Evolutionary conservation across 306 rosid species (phyloP), one percentile per base, ranked within the genome.

Genomic region (Vicia faba): DNA sequence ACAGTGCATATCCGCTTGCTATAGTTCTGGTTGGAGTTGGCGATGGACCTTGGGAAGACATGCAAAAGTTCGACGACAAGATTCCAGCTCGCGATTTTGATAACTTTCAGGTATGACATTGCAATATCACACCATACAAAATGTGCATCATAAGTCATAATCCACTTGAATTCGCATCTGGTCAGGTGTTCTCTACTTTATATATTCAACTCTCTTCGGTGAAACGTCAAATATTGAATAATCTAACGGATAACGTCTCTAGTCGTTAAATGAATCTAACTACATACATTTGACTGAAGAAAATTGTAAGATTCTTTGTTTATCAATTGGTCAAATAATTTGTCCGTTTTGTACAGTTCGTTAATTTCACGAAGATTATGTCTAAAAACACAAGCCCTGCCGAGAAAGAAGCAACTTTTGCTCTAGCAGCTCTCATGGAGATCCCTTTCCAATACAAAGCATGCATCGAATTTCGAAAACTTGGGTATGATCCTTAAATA

Each of bases 21-120:
- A 89, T 92, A 70, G 41, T 92, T 80, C 91, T 92, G 19, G 78
- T 92, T 56, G 98, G 98, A 82, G 96, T 87, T 50, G 98, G 98
- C 6, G 96, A 92, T 64, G 96, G 98, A 28, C 98, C 98, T 14
- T 92, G 98, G 98, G 98, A 89, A 5, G 93, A 92, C 83, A 92
- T 89, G 96, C 80, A 44, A 84, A 92, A 79, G 66, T 92, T 92
- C 43, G 96, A 92, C 64, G 96, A 92, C 80, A 89, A 79, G 82
- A 36, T 92, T 75, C 98, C 96, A 0, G 71, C 93, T 1, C 89
- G 98, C 0, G 86, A 84, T 13, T 86, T 84, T 5, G 98, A 92
- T 57, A 92, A 92, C 76, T 92, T 92, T 75, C 98, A 92, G 96
- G 98, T 81, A 39, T 35, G 18, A 35, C 14, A 64, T 61, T 4